Evolutionary conservation across 345 rosid genomes (phyloP).

Genomic region (Raphanus raphanistrum): DNA sequence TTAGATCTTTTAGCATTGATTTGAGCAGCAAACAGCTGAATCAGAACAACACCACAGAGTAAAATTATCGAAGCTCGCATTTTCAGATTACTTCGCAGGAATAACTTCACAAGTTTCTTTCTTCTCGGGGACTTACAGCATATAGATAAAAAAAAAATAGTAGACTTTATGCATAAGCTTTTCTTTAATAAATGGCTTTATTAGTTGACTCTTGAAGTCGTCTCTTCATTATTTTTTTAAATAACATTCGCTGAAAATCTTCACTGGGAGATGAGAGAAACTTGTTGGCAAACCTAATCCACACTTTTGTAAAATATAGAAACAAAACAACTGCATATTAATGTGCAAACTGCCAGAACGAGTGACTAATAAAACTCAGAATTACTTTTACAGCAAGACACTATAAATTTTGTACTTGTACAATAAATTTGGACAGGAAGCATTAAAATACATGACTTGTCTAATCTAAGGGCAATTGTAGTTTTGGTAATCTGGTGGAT

Average conservation of each 20-base stretch:
- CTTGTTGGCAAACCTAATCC: background rate
- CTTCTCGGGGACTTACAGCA: background rate
- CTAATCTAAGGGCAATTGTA: background rate
- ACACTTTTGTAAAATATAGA: background rate
- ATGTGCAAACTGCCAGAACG: background rate
- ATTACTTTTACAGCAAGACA: background rate
- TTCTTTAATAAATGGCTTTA: background rate
- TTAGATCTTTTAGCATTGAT: constrained; percentile 49
- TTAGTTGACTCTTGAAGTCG: background rate
- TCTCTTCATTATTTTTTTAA: background rate
- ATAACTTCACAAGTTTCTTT: background rate
- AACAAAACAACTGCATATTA: background rate
- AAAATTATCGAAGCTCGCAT: background rate
- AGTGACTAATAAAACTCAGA: background rate
- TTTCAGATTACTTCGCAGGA: background rate
- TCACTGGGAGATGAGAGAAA: background rate
- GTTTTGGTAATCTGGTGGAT: background rate
- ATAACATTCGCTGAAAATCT: background rate
- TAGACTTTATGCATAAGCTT: background rate
- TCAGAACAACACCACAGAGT: constrained; percentile 21
- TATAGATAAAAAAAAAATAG: background rate
- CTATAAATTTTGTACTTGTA: background rate
- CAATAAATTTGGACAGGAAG: background rate
- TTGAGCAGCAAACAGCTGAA: constrained; percentile 35
- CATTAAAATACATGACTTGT: background rate